phyloP scores from a whole-genome alignment of 2,329 filamentous ascomycete species.

The Tolypocladium nubicola region DNA sequence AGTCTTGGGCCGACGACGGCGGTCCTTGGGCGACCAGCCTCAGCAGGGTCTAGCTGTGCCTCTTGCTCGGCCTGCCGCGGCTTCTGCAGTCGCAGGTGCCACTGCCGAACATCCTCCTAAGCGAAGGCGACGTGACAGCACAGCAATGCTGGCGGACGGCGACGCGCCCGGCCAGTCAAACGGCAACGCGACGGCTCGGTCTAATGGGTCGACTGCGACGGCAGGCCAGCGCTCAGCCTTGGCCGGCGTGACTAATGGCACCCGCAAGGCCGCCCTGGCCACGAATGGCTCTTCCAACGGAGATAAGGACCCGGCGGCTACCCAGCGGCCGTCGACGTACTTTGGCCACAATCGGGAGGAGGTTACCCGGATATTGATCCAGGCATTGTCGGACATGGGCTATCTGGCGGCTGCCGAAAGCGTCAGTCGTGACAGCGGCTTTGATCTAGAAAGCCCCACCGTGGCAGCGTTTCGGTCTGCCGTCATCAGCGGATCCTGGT shows the following conservation, averaged over 20 bases:
- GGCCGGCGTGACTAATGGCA: constrained; percentile 32
- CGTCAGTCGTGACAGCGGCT: constrained; percentile 74
- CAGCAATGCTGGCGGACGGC: constrained; percentile 54
- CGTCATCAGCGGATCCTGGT: constrained; percentile 72
- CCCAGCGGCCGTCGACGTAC: constrained; percentile 36
- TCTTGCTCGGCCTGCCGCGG: constrained; percentile 11
- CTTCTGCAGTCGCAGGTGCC: constrained; percentile 5
- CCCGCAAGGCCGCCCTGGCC: constrained; percentile 31
- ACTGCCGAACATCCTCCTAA: constrained; percentile 19
- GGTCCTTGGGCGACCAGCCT: constrained; percentile 30
- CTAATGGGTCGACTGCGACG: constrained; percentile 31
- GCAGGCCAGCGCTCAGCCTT: constrained; percentile 10
- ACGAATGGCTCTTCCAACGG: constrained; percentile 43
- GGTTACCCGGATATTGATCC: constrained; percentile 84
- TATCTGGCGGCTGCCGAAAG: constrained; percentile 67
- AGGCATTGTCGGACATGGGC: constrained; percentile 80
- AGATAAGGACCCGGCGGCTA: constrained; percentile 10
- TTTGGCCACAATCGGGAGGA: constrained; percentile 86
- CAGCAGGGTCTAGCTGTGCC: constrained; percentile 14
- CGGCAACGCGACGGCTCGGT: constrained; percentile 32
- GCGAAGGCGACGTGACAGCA: constrained; percentile 44
- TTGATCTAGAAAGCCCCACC: constrained; percentile 71
- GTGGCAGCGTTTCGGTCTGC: constrained; percentile 80
- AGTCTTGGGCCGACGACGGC: constrained; percentile 46
- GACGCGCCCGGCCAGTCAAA: constrained; percentile 41